A percentile compares a stretch with the other conserved stretches of the same genome.
These are phyloP conservation scores for Helenozyma baotianmanensis DNA, from an alignment of 805 yeast genomes.

Conservation along the genomic window DNA sequence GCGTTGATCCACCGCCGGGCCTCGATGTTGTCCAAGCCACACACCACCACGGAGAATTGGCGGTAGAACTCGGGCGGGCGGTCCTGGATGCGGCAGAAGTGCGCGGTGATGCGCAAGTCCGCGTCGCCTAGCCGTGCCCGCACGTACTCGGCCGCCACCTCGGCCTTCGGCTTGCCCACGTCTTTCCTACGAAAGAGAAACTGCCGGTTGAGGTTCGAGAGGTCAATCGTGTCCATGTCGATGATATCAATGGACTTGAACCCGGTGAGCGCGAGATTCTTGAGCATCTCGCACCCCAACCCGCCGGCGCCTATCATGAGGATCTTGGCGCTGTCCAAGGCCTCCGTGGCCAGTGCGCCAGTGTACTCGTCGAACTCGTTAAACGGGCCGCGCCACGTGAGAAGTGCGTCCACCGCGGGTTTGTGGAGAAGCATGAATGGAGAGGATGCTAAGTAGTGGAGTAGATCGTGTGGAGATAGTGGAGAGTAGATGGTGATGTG, in stretches of 20 bases:
- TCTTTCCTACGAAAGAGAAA: slow-evolving; percentile 60
- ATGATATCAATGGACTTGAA: slow-evolving; percentile 61
- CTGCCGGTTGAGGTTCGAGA: slow-evolving; percentile 74
- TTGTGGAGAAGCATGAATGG: too few species aligned
- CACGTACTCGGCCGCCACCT: slow-evolving; percentile 58
- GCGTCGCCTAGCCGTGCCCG: slow-evolving; percentile 38
- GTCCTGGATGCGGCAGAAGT: slow-evolving; percentile 57
- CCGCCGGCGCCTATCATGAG: slow-evolving; percentile 78
- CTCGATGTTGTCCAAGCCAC: slow-evolving; percentile 86
- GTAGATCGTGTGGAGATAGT: too few species aligned
- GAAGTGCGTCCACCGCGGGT: slow-evolving; percentile 19
- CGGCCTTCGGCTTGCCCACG: slow-evolving; percentile 64
- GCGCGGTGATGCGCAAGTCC: slow-evolving; percentile 46
- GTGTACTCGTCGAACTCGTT: slow-evolving; percentile 35
- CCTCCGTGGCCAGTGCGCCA: slow-evolving; percentile 16
- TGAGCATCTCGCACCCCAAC: slow-evolving; percentile 74
- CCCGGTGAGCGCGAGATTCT: slow-evolving; percentile 67
- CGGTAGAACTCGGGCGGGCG: slow-evolving; percentile 57
- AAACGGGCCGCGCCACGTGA: slow-evolving; percentile 32
- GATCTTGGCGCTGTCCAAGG: slow-evolving; percentile 21
- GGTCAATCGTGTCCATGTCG: slow-evolving; percentile 80
- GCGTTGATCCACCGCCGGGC: slow-evolving; percentile 89
- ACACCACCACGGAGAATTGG: slow-evolving; percentile 67
- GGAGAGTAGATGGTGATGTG: too few species aligned
- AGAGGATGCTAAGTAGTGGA: too few species aligned